A percentile compares a stretch with the other conserved stretches of the same genome.
Conservation (phyloP, 129 eudicot genomes). For the Logfia minima region DNA sequence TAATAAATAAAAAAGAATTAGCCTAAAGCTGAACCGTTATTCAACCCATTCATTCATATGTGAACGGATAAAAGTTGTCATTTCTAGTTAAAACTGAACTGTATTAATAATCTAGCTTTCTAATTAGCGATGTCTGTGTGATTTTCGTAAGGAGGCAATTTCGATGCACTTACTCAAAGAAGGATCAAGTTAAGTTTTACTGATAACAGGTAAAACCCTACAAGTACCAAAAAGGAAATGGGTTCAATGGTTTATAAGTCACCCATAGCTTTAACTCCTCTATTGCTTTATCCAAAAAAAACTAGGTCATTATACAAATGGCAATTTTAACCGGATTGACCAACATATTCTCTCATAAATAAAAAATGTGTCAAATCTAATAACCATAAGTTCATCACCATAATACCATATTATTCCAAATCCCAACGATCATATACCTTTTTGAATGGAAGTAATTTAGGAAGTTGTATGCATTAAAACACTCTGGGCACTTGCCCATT, state of each 20-base stretch:
- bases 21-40: not conserved
- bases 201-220: not conserved
- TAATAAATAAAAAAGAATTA: too few relatives aligned
- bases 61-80: not conserved
- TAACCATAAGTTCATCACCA: too few relatives aligned
- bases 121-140: not conserved
- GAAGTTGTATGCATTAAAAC: too few relatives aligned
- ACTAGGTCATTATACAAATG: not conserved
- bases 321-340: not conserved
- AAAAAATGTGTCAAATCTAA: too few relatives aligned
- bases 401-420: too few relatives aligned
- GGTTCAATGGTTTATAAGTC: not conserved
- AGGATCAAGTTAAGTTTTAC: not conserved
- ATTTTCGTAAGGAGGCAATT: not conserved
- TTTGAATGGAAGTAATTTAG: too few relatives aligned
- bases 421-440: too few relatives aligned
- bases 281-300: not conserved
- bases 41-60: not conserved
- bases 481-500: too few relatives aligned
- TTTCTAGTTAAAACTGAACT: not conserved
- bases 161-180: too few relatives aligned
- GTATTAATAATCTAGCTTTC: not conserved
- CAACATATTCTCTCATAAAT: too few relatives aligned
- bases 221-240: not conserved
- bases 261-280: not conserved